Base-by-base conservation (phyloP, 768 basidiomycete species). In the Rickenella mellea region DNA sequence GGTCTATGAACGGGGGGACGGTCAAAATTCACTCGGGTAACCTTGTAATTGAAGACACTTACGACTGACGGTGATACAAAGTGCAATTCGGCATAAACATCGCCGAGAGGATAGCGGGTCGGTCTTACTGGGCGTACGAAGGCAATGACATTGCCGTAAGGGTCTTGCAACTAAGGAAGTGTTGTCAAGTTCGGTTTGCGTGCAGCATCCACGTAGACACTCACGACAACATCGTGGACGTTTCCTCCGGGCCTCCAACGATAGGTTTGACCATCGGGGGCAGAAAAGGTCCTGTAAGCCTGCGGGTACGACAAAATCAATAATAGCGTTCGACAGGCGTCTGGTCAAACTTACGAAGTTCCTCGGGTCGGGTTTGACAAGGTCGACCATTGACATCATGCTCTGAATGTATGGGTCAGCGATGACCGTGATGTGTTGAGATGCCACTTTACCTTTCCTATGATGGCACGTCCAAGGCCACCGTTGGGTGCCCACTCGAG, bases 401-500 rank as follows among this genome's bases (percentile, higher is more conserved):
- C 80, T 78, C 82, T 89, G 24, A 36, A 36, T 10, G 33, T 14
- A 45, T 25, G 28, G 11, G 37, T 26, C 12, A 15, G 17, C 22
- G 31, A 6, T 25, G 21, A 24, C 46, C 35, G 38, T 48, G 33
- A 39, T 40, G 48, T 22, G 41, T 44, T 43, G 43, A 41, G 36
- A 51, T 58, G 42, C 24, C 29, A 26, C 12, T 48, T 42, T 49
- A 85, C 86, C 72, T 88, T 89, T 55, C 88, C 87, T 55, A 91
- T 84, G 46, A 83, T 70, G 52, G 86, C 80, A 53, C 87, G 84
- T 47, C 87, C 87, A 39, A 90, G 79, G 43, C 83, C 80, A 47
- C 86, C 87, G 50, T 76, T 86, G 37, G 80, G 67, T 43, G 83
- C 74, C 87, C 87, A 91, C 62, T 91, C 88, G 41, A 90, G 75